Percentiles rank a stretch among this genome's conserved stretches.
Evolutionary conservation across 495 filamentous ascomycete species (phyloP).

Genomic region (Patellaria atrata): DNA sequence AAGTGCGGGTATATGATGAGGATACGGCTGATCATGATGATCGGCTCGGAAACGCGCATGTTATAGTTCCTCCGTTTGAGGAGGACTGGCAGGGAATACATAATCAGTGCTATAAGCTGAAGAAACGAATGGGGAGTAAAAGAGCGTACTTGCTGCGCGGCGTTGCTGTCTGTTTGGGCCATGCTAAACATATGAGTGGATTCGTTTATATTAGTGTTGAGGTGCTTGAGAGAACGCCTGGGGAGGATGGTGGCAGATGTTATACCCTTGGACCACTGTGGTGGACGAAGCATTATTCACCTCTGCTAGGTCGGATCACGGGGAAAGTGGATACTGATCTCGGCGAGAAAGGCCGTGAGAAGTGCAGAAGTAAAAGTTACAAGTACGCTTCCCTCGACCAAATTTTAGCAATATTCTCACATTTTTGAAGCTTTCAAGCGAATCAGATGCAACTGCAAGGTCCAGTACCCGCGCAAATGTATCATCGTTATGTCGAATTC

Average conservation of each 20-base stretch:
- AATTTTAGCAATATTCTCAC: background rate
- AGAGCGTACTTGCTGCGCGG: constrained; percentile 62
- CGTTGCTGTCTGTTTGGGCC: constrained; percentile 41
- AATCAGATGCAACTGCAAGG: constrained; percentile 81
- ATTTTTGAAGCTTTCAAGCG: constrained; percentile 61
- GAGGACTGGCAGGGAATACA: constrained; percentile 55
- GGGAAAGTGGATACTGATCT: constrained; percentile 53
- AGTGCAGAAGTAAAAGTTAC: constrained; percentile 38
- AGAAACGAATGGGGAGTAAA: constrained; percentile 74
- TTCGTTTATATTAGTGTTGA: constrained; percentile 56
- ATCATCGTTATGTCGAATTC: constrained; percentile 88
- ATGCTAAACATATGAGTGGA: constrained; percentile 40
- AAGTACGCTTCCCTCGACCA: constrained; percentile 38
- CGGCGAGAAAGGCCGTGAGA: constrained; percentile 9
- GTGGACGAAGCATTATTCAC: constrained; percentile 77
- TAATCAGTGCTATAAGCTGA: constrained; percentile 52
- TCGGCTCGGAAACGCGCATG: constrained; percentile 65
- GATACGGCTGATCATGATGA: constrained; percentile 80
- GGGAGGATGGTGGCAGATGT: constrained; percentile 56
- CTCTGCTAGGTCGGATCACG: constrained; percentile 69
- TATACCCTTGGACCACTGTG: constrained; percentile 63
- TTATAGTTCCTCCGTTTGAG: constrained; percentile 41
- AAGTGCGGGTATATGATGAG: constrained; percentile 75
- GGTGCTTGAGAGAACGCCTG: constrained; percentile 55
- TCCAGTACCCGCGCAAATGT: constrained; percentile 62